A percentile compares a stretch with the other conserved stretches of the same genome.
Conservation (phyloP, 352 stramenopile genomes). For the Aphanomyces invadans region DNA sequence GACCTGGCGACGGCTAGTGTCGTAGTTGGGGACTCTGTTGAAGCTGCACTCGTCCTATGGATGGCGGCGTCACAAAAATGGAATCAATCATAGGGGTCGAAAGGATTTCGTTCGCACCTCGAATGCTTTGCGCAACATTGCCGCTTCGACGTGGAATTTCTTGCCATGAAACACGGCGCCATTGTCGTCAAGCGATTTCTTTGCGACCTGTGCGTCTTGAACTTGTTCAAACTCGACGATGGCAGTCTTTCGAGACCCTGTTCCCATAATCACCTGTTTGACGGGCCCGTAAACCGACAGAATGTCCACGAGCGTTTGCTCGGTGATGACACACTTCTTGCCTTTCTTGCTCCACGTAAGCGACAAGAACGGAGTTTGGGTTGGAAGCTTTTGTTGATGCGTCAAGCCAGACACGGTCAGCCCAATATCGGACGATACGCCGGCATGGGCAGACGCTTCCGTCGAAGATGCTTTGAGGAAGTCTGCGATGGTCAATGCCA, state of each 20-base stretch:
- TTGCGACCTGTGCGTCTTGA: conserved; percentile 12
- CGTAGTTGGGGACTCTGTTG: conserved; percentile 46
- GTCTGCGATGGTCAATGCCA: conserved; percentile 22
- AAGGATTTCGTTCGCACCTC: conserved; percentile 30
- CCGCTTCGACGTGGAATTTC: conserved; percentile 70
- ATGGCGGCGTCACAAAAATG: too few species aligned
- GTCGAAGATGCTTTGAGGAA: conserved; percentile 22
- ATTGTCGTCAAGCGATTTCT: conserved; percentile 32
- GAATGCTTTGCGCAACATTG: conserved; percentile 52
- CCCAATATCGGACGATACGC: neutral
- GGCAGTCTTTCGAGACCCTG: conserved; percentile 22
- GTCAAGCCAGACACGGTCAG: conserved; percentile 19
- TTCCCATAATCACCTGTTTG: conserved; percentile 23
- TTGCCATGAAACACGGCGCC: conserved; percentile 43
- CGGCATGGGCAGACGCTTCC: neutral
- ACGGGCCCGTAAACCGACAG: conserved; percentile 9
- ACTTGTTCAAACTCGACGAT: conserved; percentile 23
- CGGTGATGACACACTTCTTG: conserved; percentile 23
- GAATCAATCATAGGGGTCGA: too few species aligned
- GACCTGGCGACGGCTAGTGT: conserved; percentile 34
- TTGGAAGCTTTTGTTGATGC: conserved; percentile 17
- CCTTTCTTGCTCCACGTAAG: conserved; percentile 23
- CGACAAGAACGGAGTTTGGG: conserved; percentile 13
- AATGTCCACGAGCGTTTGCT: conserved; percentile 9
- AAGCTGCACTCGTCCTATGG: conserved; percentile 45